phyloP scores from a whole-genome alignment of 176 grass and related monocot genomes.

The Chloris gayana region DNA sequence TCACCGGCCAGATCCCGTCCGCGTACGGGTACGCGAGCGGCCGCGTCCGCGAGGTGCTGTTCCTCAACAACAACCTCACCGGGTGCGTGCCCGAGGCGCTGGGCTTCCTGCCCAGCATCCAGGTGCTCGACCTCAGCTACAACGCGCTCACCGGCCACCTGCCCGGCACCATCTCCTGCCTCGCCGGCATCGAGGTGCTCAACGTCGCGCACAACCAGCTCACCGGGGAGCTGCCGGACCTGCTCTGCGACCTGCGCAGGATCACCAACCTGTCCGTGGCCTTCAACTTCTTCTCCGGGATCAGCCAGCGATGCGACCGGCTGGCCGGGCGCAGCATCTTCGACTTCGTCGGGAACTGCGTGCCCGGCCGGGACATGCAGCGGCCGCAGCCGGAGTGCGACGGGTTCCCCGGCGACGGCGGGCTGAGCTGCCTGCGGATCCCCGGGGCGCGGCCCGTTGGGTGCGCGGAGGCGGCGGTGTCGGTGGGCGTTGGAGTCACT shows the following conservation, averaged over 20 bases:
- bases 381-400: conserved; percentile 78
- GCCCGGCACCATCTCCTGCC: conserved; percentile 71
- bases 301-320: conserved; percentile 64
- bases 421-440: conserved; percentile 75
- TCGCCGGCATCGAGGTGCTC: conserved; percentile 80
- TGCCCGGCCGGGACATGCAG: conserved; percentile 72
- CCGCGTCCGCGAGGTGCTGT: conserved; percentile 64
- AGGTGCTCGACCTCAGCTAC: conserved; percentile 92
- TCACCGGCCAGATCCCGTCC: conserved; percentile 58
- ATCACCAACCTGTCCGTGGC: conserved; percentile 78
- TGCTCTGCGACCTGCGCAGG: conserved; percentile 77
- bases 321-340: conserved; percentile 59
- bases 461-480: conserved; percentile 45
- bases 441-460: conserved; percentile 41
- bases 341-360: conserved; percentile 86
- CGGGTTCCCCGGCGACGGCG: conserved; percentile 43
- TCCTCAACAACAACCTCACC: conserved; percentile 91
- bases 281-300: conserved; percentile 92
- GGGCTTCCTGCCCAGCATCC: conserved; percentile 56
- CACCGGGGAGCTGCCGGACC: conserved; percentile 67
- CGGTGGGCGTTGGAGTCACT: conserved; percentile 40
- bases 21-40: conserved; percentile 50
- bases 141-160: conserved; percentile 73
- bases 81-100: conserved; percentile 91
- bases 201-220: conserved; percentile 95